A percentile compares a stretch with the other conserved stretches of the same genome.
Conservation (phyloP, 2,329 filamentous ascomycete genomes). For the Colletotrichum abscissum region DNA sequence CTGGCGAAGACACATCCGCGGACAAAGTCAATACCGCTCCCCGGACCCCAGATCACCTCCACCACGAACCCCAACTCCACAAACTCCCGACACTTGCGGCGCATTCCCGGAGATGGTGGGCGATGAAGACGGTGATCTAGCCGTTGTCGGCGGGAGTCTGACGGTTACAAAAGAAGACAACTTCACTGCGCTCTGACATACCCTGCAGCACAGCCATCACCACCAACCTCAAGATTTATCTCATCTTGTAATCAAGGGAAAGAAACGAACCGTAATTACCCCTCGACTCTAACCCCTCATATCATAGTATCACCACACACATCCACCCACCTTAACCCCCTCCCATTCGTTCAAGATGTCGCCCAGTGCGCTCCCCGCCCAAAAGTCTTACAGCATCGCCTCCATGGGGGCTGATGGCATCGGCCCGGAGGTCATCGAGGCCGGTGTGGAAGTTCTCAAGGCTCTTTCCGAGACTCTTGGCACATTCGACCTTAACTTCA, state of each 20-base stretch:
- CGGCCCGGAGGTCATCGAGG: constrained; percentile 70
- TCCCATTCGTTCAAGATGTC: constrained; percentile 23
- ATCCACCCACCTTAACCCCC: background rate
- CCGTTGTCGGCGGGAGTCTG: constrained; percentile 17
- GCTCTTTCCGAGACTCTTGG: constrained; percentile 61
- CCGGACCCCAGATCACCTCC: constrained; percentile 28
- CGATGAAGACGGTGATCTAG: constrained; percentile 11
- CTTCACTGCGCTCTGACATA: background rate
- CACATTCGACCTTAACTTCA: constrained; percentile 71
- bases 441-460: constrained; percentile 70
- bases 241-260: background rate
- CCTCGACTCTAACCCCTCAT: background rate
- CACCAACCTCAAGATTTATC: background rate
- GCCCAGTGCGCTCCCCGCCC: constrained; percentile 28
- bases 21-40: constrained; percentile 10
- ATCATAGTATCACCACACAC: background rate
- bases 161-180: constrained; percentile 28
- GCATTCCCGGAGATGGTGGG: constrained; percentile 11
- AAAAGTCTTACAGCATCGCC: constrained; percentile 61
- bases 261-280: background rate
- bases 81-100: constrained; percentile 2
- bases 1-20: background rate
- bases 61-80: constrained; percentile 18
- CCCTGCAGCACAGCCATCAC: background rate
- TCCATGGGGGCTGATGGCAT: constrained; percentile 74